Evolutionary conservation across 2,329 filamentous ascomycete species (phyloP).

Genomic region (Aspergillus neoniger): DNA sequence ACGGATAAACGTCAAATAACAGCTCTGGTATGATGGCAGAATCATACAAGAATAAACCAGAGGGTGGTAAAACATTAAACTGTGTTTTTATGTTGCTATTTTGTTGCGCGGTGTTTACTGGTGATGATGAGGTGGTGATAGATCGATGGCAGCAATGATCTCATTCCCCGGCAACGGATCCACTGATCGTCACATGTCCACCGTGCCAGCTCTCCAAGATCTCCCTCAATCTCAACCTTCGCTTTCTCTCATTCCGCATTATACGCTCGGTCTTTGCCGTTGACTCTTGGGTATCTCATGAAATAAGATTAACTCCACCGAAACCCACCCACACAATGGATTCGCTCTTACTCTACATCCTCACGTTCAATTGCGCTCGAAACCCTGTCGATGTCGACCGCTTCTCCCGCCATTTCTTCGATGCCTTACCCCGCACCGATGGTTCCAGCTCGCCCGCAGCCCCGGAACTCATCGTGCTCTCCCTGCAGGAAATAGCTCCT

Average conservation of each 20-base stretch:
- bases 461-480: slow-evolving; percentile 67
- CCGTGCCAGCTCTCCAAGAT: not conserved
- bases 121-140: not conserved
- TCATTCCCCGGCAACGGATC: slow-evolving; percentile 5
- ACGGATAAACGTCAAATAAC: too few relatives aligned
- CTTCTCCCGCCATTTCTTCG: slow-evolving; percentile 71
- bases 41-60: not conserved
- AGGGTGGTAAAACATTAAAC: not conserved
- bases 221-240: not conserved
- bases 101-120: too few relatives aligned
- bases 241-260: not conserved
- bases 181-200: not conserved
- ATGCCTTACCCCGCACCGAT: slow-evolving; percentile 51
- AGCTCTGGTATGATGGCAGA: not conserved
- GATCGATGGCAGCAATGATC: not conserved
- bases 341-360: slow-evolving; percentile 69
- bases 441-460: slow-evolving; percentile 58
- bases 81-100: too few relatives aligned
- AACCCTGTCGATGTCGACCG: slow-evolving; percentile 66
- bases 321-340: slow-evolving; percentile 35
- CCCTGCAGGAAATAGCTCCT: slow-evolving; percentile 85
- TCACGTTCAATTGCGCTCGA: slow-evolving; percentile 90
- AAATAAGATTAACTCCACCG: not conserved
- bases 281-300: not conserved
- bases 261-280: not conserved